These are phyloP conservation scores for Candida andamanensis DNA, from an alignment of 805 yeast species.

Conservation along the genomic window DNA sequence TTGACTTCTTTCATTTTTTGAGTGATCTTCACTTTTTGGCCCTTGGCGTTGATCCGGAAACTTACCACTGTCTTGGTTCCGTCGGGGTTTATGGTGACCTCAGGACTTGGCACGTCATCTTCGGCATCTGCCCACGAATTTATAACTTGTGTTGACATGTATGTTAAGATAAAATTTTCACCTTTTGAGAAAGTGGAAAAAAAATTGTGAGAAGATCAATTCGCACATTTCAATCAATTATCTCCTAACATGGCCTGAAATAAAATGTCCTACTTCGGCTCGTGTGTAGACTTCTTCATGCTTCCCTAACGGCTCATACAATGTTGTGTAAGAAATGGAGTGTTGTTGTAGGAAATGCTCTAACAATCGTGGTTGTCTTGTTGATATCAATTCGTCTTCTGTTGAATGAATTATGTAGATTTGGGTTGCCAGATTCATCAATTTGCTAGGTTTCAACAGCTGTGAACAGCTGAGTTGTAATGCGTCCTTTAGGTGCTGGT, in stretches of 20 bases:
- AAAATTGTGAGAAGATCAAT: conserved; percentile 4
- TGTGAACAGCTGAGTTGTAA: conserved; percentile 13
- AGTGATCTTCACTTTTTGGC: conserved; percentile 81
- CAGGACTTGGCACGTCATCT: conserved; percentile 70
- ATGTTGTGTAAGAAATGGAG: conserved; percentile 2
- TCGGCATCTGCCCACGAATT: conserved; percentile 70
- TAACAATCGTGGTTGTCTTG: conserved; percentile 44
- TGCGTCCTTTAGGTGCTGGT: conserved; percentile 17
- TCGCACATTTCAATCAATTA: background rate
- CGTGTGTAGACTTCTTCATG: conserved; percentile 63
- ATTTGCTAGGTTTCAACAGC: conserved; percentile 1
- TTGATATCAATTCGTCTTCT: conserved; percentile 59
- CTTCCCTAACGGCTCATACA: conserved; percentile 42
- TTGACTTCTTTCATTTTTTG: conserved; percentile 75
- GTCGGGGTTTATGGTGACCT: conserved; percentile 71
- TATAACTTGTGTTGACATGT: conserved; percentile 32
- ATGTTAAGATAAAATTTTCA: background rate
- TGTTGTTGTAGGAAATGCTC: conserved; percentile 23
- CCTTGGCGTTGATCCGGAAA: conserved; percentile 67
- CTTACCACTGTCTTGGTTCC: conserved; percentile 87
- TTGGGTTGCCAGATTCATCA: conserved; percentile 3
- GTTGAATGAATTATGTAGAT: conserved; percentile 53
- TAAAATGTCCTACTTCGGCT: conserved; percentile 28
- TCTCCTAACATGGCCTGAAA: conserved; percentile 1
- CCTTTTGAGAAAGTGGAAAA: conserved; percentile 3